phyloP scores from a whole-genome alignment of 805 yeast genomes.

The Yamadazyma scolyti region DNA sequence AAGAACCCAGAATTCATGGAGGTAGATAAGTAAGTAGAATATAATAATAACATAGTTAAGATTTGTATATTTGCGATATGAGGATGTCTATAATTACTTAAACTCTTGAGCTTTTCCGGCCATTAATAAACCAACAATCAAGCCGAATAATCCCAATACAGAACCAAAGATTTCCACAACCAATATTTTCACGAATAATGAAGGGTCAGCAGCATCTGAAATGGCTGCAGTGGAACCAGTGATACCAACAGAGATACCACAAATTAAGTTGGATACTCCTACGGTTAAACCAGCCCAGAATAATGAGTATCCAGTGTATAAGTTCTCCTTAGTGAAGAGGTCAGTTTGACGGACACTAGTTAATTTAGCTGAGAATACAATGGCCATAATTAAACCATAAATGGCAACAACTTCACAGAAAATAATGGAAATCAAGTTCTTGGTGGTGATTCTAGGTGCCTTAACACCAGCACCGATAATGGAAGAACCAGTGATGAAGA shows the following conservation, averaged over 20 bases:
- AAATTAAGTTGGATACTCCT: conserved; percentile 86
- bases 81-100: conserved; percentile 34
- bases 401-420: conserved; percentile 99
- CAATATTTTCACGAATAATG: conserved; percentile 90
- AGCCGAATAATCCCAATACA: conserved; percentile 90
- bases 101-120: conserved; percentile 93
- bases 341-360: conserved; percentile 60
- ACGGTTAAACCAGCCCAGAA: conserved; percentile 99
- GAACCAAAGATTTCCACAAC: conserved; percentile 98
- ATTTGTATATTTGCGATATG: neutral
- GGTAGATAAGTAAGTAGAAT: conserved; percentile 34
- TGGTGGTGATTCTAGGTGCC: conserved; percentile 96
- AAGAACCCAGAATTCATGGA: conserved; percentile 85
- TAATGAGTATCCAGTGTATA: conserved; percentile 90
- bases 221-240: conserved; percentile 99
- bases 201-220: conserved; percentile 95
- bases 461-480: conserved; percentile 97
- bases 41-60: neutral
- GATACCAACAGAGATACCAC: conserved; percentile 96
- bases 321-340: conserved; percentile 73
- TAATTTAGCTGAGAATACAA: conserved; percentile 91
- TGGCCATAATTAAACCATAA: conserved; percentile 95
- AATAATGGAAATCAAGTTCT: conserved; percentile 92
- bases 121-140: conserved; percentile 95
- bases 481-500: conserved; percentile 90